Base-by-base conservation (phyloP, 805 yeast genomes). In the Pichia pseudocactophila region DNA sequence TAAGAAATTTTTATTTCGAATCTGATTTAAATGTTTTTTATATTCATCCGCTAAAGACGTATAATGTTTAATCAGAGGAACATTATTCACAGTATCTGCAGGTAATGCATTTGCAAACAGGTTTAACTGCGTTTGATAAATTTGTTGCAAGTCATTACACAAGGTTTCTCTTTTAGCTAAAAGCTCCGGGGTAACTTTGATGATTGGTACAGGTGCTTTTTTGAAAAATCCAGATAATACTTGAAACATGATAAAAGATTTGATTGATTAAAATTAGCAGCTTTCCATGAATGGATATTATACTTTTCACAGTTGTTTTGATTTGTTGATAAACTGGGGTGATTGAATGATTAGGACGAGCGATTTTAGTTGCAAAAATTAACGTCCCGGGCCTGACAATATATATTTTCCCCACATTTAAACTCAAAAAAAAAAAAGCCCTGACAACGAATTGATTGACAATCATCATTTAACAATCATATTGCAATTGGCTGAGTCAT, bases 41-140 rank as follows among this genome's bases (percentile, higher is more conserved):
- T 48, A 46, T 11, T 40, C 30, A 1, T 33, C 18, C 18, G 12
- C 6, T 10, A 50, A 17, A 8, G 26, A 11, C 2, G 33, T 20
- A 28, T 51, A 51, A 30, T 51, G 42, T 12, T 44, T n/a, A 4
- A 45, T 7, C 19, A 34, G 34, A 17, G 40, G 33, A 3, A 30
- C 30, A 13, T 34, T 36, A n/a, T 11, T 27, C 9, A 17, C 18
- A n/a, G 8, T 25, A 10, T 31, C 36, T 7, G 28, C 20, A 27
- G 30, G 13, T 3, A 36, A 27, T 8, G 41, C 25, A 1, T 40
- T 22, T 4, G 15, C 22, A 10, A 47, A 19, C 16, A 49, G 34
- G 4, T 27, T 26, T 15, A 50, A 30, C 35, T 50, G 54, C 10
- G 47, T 30, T 10, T 30, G 27, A 17, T 50, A 50, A 16, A 48